phyloP scores from a whole-genome alignment of 768 basidiomycete species.

The Amanita fuliginea region DNA sequence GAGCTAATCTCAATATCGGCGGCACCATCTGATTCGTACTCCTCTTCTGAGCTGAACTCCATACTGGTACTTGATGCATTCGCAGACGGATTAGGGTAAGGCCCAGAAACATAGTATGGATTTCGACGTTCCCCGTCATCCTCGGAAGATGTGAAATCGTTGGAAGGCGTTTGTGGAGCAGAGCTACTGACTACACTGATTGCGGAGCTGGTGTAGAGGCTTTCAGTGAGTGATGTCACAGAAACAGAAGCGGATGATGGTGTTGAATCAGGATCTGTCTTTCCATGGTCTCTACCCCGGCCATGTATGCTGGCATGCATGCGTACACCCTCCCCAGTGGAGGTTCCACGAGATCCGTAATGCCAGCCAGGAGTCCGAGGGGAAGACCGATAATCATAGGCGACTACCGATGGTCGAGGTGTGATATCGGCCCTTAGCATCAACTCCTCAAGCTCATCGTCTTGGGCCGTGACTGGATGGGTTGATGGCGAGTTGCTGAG shows the following conservation, averaged over 20 bases:
- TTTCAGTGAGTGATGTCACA: constrained; percentile 28
- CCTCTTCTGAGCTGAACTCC: constrained; percentile 38
- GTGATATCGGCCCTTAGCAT: constrained; percentile 30
- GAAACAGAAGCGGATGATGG: constrained; percentile 28
- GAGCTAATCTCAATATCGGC: constrained; percentile 29
- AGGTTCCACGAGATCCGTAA: constrained; percentile 8
- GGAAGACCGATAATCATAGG: constrained; percentile 13
- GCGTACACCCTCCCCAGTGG: constrained; percentile 2
- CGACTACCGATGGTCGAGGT: constrained; percentile 37
- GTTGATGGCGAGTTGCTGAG: constrained; percentile 19
- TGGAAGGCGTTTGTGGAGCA: constrained; percentile 23
- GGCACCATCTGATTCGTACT: constrained; percentile 26
- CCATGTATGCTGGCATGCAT: background rate
- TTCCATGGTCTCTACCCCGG: background rate
- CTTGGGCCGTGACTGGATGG: constrained; percentile 18
- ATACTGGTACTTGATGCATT: constrained; percentile 17
- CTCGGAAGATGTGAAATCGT: constrained; percentile 25
- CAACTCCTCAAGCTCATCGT: constrained; percentile 28
- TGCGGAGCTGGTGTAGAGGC: constrained; percentile 17
- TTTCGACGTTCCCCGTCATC: constrained; percentile 22
- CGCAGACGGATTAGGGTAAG: constrained; percentile 16
- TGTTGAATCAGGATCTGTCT: constrained; percentile 14
- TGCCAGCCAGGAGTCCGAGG: constrained; percentile 23
- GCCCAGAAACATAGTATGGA: constrained; percentile 13
- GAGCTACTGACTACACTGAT: constrained; percentile 20